Percentiles rank a stretch among this genome's conserved stretches.
Conservation (phyloP, 306 rosid genomes). For the Vigna reflexopilosa region DNA sequence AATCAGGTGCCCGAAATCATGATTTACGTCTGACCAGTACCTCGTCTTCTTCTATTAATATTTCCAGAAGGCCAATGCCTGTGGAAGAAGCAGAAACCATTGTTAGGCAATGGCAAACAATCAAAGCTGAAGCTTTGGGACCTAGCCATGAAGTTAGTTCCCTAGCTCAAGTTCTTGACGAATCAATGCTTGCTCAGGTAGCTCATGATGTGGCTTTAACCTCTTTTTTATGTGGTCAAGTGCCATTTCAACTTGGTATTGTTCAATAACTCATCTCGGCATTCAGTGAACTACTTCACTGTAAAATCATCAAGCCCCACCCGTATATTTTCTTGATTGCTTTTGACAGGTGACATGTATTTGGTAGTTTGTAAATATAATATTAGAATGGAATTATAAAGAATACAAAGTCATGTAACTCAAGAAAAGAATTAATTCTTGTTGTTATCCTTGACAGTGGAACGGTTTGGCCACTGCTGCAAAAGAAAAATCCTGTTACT, state of each 20-base stretch:
- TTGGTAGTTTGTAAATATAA: constrained; percentile 23
- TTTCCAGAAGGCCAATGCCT: constrained; percentile 67
- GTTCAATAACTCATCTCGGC: constrained; percentile 21
- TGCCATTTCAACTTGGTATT: constrained; percentile 14
- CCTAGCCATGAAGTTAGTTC: constrained; percentile 72
- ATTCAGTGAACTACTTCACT: not conserved
- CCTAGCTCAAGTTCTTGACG: constrained; percentile 83
- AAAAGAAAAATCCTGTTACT: constrained; percentile 78
- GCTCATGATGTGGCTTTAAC: constrained; percentile 35
- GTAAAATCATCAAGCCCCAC: constrained; percentile 10
- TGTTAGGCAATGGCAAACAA: constrained; percentile 88
- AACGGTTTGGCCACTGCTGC: constrained; percentile 90
- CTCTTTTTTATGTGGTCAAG: constrained; percentile 3
- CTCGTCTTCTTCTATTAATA: constrained; percentile 53
- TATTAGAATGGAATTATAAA: constrained; percentile 8
- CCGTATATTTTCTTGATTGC: constrained; percentile 20
- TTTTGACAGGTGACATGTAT: not conserved
- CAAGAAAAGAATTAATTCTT: constrained; percentile 25
- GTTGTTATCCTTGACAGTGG: constrained; percentile 69
- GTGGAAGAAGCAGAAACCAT: constrained; percentile 91
- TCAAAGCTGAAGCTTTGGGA: constrained; percentile 95
- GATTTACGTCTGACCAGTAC: constrained; percentile 45
- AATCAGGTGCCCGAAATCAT: constrained; percentile 51
- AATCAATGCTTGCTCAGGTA: constrained; percentile 97
- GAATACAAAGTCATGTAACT: constrained; percentile 25